phyloP scores from a whole-genome alignment of 164 flowering plant species.

The Chloranthus sessilifolius region DNA sequence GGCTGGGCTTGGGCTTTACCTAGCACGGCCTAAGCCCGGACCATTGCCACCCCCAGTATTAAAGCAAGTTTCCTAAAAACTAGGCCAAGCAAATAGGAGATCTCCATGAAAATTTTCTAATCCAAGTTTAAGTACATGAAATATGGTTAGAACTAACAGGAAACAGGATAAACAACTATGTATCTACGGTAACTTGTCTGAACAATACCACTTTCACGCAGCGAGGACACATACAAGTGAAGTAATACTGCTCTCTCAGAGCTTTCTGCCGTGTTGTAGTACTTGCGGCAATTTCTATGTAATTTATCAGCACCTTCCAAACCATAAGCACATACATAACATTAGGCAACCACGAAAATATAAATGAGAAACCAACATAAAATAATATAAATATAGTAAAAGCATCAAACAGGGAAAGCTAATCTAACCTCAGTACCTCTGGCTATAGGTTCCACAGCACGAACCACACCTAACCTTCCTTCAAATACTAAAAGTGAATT shows the following conservation, averaged over 20 bases:
- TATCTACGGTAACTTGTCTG: neutral
- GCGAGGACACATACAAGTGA: constrained; percentile 69
- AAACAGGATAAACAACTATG: neutral
- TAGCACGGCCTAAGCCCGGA: no score
- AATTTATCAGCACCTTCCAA: constrained; percentile 72
- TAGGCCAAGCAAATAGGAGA: no score
- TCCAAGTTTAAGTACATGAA: neutral
- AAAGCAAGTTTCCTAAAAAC: no score
- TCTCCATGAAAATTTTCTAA: no score
- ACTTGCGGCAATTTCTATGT: constrained; percentile 96
- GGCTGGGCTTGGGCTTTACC: no score
- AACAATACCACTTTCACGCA: constrained; percentile 66
- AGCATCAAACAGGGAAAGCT: neutral
- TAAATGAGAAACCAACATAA: neutral
- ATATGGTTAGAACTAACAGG: constrained; percentile 1
- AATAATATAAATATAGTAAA: neutral
- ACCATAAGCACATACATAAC: constrained; percentile 10
- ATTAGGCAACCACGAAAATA: constrained; percentile 1
- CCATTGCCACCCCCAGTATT: no score
- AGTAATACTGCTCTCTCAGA: constrained; percentile 81
- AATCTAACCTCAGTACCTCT: constrained; percentile 72
- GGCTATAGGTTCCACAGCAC: constrained; percentile 73
- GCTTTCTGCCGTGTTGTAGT: constrained; percentile 73
- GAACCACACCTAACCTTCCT: constrained; percentile 71
- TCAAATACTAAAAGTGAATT: constrained; percentile 90